A percentile compares a stretch with the other conserved stretches of the same genome.
Evolutionary conservation across 345 rosid genomes (phyloP).

Genomic region (Citrus hindsii): DNA sequence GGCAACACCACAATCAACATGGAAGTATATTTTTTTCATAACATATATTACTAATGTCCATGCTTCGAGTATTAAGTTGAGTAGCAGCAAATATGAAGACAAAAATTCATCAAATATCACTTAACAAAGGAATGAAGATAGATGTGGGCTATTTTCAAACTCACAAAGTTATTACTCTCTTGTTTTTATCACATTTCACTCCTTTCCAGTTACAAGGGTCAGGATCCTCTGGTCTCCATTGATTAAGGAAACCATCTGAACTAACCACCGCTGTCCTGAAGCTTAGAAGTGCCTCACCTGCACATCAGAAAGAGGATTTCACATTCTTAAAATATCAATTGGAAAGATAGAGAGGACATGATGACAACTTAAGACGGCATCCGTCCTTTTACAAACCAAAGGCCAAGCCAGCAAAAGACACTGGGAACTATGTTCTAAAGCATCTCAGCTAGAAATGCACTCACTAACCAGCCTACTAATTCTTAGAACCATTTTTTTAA

Average conservation of each 20-base stretch:
- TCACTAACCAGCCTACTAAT: neutral
- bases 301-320: slow-evolving; percentile 15
- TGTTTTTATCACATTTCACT: slow-evolving; percentile 74
- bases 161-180: slow-evolving; percentile 83
- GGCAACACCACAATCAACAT: neutral
- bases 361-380: neutral
- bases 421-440: neutral
- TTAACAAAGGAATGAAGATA: neutral
- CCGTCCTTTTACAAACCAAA: neutral
- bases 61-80: neutral
- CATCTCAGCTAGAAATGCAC: neutral
- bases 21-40: neutral
- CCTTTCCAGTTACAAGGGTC: slow-evolving; percentile 98
- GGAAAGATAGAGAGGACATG: neutral
- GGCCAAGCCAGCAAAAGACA: neutral
- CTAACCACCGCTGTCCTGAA: slow-evolving; percentile 58
- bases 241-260: slow-evolving; percentile 67
- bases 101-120: neutral
- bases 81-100: neutral
- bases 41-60: neutral
- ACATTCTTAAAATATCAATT: neutral
- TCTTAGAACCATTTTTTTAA: neutral
- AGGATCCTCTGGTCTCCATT: slow-evolving; percentile 99
- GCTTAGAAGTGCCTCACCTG: slow-evolving; percentile 86
- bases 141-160: slow-evolving; percentile 24